Conservation (phyloP, 345 rosid species). For the Dipteronia sinensis region DNA sequence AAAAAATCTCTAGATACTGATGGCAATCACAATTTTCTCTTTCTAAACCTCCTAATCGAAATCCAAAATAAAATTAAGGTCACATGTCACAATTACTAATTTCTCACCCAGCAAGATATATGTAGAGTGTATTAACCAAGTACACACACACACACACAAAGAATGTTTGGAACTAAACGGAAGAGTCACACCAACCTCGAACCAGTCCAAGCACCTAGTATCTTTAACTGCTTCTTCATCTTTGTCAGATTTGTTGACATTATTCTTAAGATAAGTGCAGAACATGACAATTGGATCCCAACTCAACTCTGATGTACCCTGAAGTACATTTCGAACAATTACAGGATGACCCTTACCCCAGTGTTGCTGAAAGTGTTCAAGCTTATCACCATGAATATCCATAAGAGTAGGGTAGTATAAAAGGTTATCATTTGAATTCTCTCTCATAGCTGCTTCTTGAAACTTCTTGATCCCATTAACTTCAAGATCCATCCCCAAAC, state of each 20-base stretch:
- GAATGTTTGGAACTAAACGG: background rate
- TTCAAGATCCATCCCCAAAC: slow-evolving; percentile 50
- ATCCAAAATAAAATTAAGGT: slow-evolving; percentile 6
- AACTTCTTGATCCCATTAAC: slow-evolving; percentile 46
- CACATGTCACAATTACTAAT: background rate
- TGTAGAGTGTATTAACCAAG: background rate
- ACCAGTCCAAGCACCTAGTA: slow-evolving; percentile 66
- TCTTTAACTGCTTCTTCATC: slow-evolving; percentile 33
- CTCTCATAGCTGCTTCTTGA: slow-evolving; percentile 70
- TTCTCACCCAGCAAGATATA: background rate
- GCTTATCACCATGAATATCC: slow-evolving; percentile 63
- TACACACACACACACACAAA: background rate
- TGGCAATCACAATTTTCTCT: background rate
- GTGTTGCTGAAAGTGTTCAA: slow-evolving; percentile 92
- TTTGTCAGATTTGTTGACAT: slow-evolving; percentile 41
- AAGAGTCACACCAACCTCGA: slow-evolving; percentile 65
- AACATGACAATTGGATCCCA: slow-evolving; percentile 94
- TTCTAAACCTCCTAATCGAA: too few relatives aligned
- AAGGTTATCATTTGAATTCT: slow-evolving; percentile 64
- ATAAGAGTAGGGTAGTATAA: slow-evolving; percentile 57
- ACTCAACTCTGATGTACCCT: slow-evolving; percentile 47
- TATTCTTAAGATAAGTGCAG: slow-evolving; percentile 73
- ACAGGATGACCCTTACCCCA: slow-evolving; percentile 97
- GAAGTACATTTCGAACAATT: slow-evolving; percentile 70
- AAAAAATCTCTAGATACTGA: background rate